These are phyloP conservation scores for Fraxinus dipetala DNA, from an alignment of 305 asterid species.

Conservation along the genomic window DNA sequence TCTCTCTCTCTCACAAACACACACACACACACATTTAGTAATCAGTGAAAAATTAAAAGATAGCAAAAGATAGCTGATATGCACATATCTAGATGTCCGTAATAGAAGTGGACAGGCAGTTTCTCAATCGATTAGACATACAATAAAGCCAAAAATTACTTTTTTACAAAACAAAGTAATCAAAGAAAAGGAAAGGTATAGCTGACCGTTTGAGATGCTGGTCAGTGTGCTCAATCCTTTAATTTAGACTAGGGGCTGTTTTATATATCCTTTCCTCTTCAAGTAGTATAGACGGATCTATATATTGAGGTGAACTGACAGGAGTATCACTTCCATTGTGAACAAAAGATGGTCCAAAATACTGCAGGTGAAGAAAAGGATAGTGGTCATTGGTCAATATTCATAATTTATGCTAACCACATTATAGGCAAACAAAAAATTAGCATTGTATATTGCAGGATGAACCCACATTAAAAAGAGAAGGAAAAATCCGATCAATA, in stretches of 20 bases:
- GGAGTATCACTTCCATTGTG: slow-evolving; percentile 53
- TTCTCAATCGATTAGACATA: not conserved
- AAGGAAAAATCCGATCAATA: not conserved
- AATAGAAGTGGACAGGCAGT: not conserved
- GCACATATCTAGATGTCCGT: not conserved
- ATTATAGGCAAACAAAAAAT: not conserved
- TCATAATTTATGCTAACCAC: not conserved
- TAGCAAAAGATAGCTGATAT: not conserved
- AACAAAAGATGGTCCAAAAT: slow-evolving; percentile 76
- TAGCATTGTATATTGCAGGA: not conserved
- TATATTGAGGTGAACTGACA: slow-evolving; percentile 45
- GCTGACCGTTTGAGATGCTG: slow-evolving; percentile 8
- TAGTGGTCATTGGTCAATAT: not conserved
- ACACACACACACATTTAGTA: not conserved
- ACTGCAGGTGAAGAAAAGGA: slow-evolving; percentile 43
- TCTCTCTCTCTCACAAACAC: too few relatives aligned
- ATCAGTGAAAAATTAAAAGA: not conserved
- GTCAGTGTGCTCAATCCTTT: slow-evolving; percentile 27
- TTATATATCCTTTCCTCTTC: slow-evolving; percentile 71
- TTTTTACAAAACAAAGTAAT: not conserved
- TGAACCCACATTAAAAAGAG: not conserved
- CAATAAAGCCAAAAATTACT: not conserved
- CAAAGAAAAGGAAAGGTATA: not conserved
- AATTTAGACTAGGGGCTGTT: slow-evolving; percentile 61
- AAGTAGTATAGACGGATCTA: slow-evolving; percentile 75